A percentile compares a stretch with the other conserved stretches of the same genome.
Conservation (phyloP, 345 rosid species). For the Eucalyptus tenuipes region DNA sequence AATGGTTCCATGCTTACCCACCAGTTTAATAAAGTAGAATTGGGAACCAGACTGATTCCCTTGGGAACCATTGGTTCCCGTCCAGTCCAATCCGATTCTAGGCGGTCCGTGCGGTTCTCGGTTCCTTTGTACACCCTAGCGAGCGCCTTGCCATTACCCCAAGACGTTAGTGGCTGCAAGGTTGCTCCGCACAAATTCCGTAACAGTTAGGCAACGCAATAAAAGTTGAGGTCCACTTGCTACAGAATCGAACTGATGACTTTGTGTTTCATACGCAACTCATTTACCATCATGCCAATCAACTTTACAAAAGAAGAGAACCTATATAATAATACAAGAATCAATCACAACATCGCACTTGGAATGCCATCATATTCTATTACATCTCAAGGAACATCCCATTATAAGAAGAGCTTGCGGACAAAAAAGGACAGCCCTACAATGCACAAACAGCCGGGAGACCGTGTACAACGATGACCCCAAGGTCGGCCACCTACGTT, state of each 20-base stretch:
- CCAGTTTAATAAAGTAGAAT: too few species aligned
- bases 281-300: background rate
- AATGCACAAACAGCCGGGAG: background rate
- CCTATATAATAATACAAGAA: background rate
- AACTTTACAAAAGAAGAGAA: background rate
- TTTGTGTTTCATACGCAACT: background rate
- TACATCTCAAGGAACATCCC: background rate
- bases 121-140: too few species aligned
- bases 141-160: background rate
- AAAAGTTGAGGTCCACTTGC: background rate
- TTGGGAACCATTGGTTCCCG: rapidly evolving
- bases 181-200: rapidly evolving
- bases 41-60: rapidly evolving
- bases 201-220: background rate
- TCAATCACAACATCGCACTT: background rate
- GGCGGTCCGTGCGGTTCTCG: rapidly evolving
- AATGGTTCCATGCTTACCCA: too few species aligned
- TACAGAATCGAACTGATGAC: background rate
- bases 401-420: background rate
- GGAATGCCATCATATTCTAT: background rate
- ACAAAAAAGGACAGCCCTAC: background rate
- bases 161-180: rapidly evolving
- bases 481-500: background rate
- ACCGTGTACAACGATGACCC: background rate
- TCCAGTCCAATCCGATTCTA: rapidly evolving